A percentile compares a stretch with the other conserved stretches of the same genome.
These are phyloP conservation scores for Candida parachauliodes DNA, from an alignment of 805 yeast species.

Conservation along the genomic window DNA sequence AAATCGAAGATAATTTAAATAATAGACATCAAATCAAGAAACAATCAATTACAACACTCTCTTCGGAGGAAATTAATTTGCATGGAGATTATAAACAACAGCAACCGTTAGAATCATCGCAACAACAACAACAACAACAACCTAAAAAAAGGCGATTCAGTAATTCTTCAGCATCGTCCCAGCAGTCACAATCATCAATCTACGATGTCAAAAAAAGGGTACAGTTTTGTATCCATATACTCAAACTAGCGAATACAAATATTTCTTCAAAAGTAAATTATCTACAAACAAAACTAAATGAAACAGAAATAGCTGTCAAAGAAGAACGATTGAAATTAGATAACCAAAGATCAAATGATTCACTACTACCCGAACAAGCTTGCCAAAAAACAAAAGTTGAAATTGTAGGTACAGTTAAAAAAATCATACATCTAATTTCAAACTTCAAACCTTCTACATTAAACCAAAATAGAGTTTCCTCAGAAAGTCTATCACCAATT, in stretches of 20 bases:
- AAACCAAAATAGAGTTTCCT: neutral
- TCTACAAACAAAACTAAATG: slow-evolving; percentile 50
- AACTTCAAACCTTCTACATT: slow-evolving; percentile 55
- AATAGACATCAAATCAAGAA: slow-evolving; percentile 28
- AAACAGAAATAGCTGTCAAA: slow-evolving; percentile 39
- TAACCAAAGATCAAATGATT: slow-evolving; percentile 14
- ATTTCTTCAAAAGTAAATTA: slow-evolving; percentile 62
- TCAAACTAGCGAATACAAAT: slow-evolving; percentile 77
- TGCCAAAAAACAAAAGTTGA: slow-evolving; percentile 63
- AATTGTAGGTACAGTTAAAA: slow-evolving; percentile 83
- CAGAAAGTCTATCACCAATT: slow-evolving; percentile 9
- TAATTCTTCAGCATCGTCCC: slow-evolving; percentile 5
- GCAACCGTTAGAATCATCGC: too few relatives aligned
- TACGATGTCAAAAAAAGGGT: slow-evolving; percentile 69
- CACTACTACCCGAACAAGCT: slow-evolving; percentile 9
- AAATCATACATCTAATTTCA: slow-evolving; percentile 80
- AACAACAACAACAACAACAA: neutral
- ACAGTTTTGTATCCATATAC: slow-evolving; percentile 73
- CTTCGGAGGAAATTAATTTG: slow-evolving; percentile 9
- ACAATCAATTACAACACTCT: slow-evolving; percentile 5
- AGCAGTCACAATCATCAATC: neutral
- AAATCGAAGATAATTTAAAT: slow-evolving; percentile 44
- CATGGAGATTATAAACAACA: slow-evolving; percentile 10
- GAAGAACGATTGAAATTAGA: slow-evolving; percentile 19
- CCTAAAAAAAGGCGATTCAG: slow-evolving; percentile 22